Base-by-base conservation (phyloP, 495 filamentous ascomycete species). In the Lichina pygmaea region DNA sequence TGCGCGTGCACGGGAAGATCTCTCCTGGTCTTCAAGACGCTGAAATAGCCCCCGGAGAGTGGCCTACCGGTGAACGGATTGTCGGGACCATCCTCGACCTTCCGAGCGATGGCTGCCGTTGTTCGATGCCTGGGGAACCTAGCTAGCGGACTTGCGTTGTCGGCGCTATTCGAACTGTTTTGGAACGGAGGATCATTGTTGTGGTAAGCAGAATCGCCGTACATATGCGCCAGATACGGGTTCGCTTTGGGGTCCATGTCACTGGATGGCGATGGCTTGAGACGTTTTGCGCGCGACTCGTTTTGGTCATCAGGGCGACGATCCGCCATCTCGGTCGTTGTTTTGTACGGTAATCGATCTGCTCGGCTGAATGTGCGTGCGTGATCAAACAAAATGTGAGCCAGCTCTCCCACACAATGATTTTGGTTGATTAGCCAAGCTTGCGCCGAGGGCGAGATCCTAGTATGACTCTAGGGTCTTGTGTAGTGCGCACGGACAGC, bases 181-280 rank as follows among this genome's bases (percentile, higher is more conserved):
- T 45, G 17, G 16, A 46, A 44, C 15, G 52, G 49, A 44, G 51
- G 46, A 43, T 51, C 53, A 47, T 71, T 66, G 48, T 58, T 62
- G 53, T 56, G 52, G 10, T 52, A 52, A 42, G 51, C 30, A 40
- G 54, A 49, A 10, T 60, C 55, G 41, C 80, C 65, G 58, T 84
- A 78, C 71, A 79, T 80, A 55, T 99, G 91, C 43, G 85, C 83
- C 43, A 95, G 72, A 59, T 99, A 95, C 3, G 79, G 80, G 54
- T 94, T 95, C 46, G 62, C 54, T 49, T 65, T 66, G 45, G 71
- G 68, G 51, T 74, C 67, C 24, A 61, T 61, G 36, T 55, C 43
- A 48, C 55, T 56, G 12, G 34, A 45, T n/a, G 63, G 54, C 13
- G 58, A 57, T 40, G 62, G 63, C 48, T 65, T 65, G 40, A 58